Evolutionary conservation across 1,284 basidiomycete species (phyloP).

Genomic region (Heterobasidion occidentale): DNA sequence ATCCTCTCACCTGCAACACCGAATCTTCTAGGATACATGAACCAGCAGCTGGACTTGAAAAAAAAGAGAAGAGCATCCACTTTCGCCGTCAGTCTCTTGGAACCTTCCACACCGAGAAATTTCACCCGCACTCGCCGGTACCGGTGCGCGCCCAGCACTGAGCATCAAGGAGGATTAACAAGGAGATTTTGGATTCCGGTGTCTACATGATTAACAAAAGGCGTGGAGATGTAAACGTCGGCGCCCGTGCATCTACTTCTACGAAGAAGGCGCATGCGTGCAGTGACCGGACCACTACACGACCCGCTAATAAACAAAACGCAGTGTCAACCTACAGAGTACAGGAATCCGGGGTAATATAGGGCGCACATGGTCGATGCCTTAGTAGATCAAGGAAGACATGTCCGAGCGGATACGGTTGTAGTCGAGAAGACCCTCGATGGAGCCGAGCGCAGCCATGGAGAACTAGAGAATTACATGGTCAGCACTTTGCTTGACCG

Average conservation of each 20-base stretch:
- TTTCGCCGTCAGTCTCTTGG: no score
- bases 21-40: no score
- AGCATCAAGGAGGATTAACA: neutral
- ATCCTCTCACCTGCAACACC: no score
- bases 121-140: no score
- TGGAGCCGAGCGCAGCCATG: constrained; percentile 75
- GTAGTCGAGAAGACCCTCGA: constrained; percentile 86
- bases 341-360: neutral
- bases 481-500: constrained; percentile 8
- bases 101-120: no score
- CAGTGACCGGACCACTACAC: neutral
- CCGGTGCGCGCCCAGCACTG: no score
- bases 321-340: neutral
- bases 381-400: constrained; percentile 71
- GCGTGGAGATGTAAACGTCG: neutral
- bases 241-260: neutral
- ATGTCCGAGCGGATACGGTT: constrained; percentile 76
- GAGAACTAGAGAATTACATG: constrained; percentile 48
- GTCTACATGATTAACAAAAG: constrained; percentile 1
- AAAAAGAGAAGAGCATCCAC: no score
- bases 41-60: no score
- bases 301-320: neutral
- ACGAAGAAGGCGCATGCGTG: neutral
- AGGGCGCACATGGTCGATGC: neutral
- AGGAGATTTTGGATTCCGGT: neutral